Percentiles rank a stretch among this genome's conserved stretches.
phyloP scores from a whole-genome alignment of 192 early-diverging fungal species.

The Cladochytrium replicatum region DNA sequence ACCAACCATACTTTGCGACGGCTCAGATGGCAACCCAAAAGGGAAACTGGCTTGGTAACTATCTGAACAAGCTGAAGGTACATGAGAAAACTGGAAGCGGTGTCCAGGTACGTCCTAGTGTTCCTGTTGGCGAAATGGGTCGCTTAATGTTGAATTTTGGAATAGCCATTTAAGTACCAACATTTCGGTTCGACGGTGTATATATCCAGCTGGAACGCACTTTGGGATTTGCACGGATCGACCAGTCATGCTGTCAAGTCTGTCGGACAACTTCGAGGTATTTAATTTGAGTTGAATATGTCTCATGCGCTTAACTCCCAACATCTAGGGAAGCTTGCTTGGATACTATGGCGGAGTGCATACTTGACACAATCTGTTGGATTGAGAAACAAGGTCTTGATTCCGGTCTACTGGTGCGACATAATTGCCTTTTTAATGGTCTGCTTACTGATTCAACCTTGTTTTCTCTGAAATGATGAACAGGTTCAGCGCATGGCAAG shows the following conservation, averaged over 20 bases:
- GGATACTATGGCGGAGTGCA: conserved; percentile 62
- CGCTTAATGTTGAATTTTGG: too few relatives aligned
- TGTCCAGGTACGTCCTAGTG: conserved; percentile 15
- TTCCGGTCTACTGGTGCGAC: conserved; percentile 56
- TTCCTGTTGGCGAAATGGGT: conserved; percentile 9
- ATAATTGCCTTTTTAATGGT: too few relatives aligned
- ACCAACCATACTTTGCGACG: conserved; percentile 63
- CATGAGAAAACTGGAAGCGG: background rate
- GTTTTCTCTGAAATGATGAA: too few relatives aligned
- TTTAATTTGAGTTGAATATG: too few relatives aligned
- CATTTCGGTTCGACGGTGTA: conserved; percentile 63
- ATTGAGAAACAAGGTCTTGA: conserved; percentile 60
- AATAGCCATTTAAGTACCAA: conserved; percentile 44
- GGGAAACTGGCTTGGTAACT: conserved; percentile 50
- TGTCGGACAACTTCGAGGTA: too few relatives aligned
- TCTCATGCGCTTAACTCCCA: too few relatives aligned
- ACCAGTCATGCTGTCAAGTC: conserved; percentile 14
- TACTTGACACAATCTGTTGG: conserved; percentile 62
- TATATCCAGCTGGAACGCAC: conserved; percentile 42
- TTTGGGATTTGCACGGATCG: conserved; percentile 13
- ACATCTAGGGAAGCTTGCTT: too few relatives aligned
- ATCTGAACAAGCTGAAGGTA: conserved; percentile 9
- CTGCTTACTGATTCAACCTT: too few relatives aligned
- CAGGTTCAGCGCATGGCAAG: conserved; percentile 21
- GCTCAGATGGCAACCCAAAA: conserved; percentile 82